Conservation (phyloP, 2,329 filamentous ascomycete species). For the Seiridium unicorne region DNA sequence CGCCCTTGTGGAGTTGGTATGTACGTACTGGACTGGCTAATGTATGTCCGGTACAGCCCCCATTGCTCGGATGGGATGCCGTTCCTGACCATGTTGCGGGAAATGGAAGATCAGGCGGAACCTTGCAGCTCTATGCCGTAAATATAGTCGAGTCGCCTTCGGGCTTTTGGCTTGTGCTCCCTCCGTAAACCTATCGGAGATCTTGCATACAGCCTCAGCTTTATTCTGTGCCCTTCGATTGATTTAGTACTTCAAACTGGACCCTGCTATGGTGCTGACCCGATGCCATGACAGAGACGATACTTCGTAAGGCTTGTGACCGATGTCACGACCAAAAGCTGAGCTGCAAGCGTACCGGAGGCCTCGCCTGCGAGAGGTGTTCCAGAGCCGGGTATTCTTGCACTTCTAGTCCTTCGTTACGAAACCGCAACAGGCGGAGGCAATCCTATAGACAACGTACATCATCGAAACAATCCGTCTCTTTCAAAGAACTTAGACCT, state of each 20-base stretch:
- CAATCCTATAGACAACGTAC: neutral
- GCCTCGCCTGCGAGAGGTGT: conserved; percentile 41
- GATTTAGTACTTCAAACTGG: neutral
- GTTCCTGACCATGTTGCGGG: neutral
- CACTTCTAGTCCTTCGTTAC: conserved; percentile 41
- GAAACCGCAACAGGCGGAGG: conserved; percentile 7
- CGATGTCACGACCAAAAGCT: conserved; percentile 46
- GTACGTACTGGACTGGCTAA: neutral
- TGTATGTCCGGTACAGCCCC: neutral
- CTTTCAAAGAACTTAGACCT: neutral
- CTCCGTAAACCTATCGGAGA: neutral
- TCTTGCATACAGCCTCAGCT: neutral
- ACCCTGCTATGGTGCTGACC: neutral
- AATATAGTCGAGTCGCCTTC: neutral
- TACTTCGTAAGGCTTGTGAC: conserved; percentile 41
- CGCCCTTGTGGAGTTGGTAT: neutral
- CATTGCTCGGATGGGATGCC: neutral
- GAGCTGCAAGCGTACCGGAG: conserved; percentile 40
- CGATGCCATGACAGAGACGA: neutral
- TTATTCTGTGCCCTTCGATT: neutral
- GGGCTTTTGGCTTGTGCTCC: neutral
- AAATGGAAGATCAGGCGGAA: neutral
- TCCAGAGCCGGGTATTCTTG: conserved; percentile 38
- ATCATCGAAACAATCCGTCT: too few species aligned
- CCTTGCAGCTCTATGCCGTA: too few species aligned